phyloP scores from a whole-genome alignment of 1,284 basidiomycete genomes.

The Xerocomus amazonicus region DNA sequence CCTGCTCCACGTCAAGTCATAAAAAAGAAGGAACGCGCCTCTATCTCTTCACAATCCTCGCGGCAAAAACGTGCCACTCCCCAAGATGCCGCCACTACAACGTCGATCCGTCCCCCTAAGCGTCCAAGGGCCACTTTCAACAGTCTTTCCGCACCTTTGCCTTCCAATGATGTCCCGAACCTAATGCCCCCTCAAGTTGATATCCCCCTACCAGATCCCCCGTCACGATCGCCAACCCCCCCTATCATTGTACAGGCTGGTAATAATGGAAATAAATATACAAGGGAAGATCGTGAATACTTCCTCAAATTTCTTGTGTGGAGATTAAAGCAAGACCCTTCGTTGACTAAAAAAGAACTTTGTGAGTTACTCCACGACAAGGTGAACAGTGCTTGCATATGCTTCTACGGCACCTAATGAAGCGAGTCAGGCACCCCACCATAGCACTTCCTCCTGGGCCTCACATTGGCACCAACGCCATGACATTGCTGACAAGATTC shows the following conservation, averaged over 20 bases:
- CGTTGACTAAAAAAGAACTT: slow-evolving; percentile 49
- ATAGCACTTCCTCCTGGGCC: slow-evolving; percentile 53
- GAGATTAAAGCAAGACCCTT: slow-evolving; percentile 51
- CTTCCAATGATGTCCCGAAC: slow-evolving; percentile 36
- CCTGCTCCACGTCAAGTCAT: slow-evolving; percentile 7
- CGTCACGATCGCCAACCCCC: slow-evolving; percentile 64
- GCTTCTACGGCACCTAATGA: slow-evolving; percentile 5
- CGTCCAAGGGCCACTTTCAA: slow-evolving; percentile 46
- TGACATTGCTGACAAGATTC: slow-evolving; percentile 60
- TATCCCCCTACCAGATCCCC: slow-evolving; percentile 53
- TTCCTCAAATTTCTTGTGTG: slow-evolving; percentile 63
- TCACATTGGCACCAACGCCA: slow-evolving; percentile 59
- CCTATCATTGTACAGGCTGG: slow-evolving; percentile 47
- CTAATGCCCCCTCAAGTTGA: slow-evolving; percentile 55
- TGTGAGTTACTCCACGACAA: slow-evolving; percentile 53
- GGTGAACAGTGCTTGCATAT: slow-evolving; percentile 27
- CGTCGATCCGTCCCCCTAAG: slow-evolving; percentile 31
- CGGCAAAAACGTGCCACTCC: slow-evolving; percentile 21
- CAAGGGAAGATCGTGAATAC: slow-evolving; percentile 57
- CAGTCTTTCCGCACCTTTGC: slow-evolving; percentile 49
- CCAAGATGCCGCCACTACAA: slow-evolving; percentile 7
- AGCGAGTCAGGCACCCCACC: slow-evolving; percentile 54
- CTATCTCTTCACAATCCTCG: slow-evolving; percentile 15
- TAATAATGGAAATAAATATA: slow-evolving; percentile 53
- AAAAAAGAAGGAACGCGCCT: slow-evolving; percentile 14